Evolutionary conservation across 345 rosid species (phyloP), one percentile per base, ranked within the genome.

Genomic region (Eucalyptus fibrosa): DNA sequence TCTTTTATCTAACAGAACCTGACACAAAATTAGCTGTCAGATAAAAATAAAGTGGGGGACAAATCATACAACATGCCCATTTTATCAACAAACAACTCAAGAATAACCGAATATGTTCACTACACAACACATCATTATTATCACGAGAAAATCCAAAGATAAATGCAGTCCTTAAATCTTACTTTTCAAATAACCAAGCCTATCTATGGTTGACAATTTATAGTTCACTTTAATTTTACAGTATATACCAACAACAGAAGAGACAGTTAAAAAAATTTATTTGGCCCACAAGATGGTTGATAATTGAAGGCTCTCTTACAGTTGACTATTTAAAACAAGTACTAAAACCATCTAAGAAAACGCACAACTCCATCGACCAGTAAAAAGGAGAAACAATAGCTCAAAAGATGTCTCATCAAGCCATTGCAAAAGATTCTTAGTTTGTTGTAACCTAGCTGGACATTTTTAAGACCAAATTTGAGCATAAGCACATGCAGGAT

Each of bases 1-100:
- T 86, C 89, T 91, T 90, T 88, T 91, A 91, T 91, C 92, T 89
- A 93, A 87, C 89, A 93, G 56, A 47, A 92, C 91, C 94, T 92
- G 89, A 86, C 62, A 60, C 67, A 67, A 53, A 28, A 30, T 87
- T 55, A 86, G 45, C 47, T 77, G 47, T 77, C 85, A 77, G 85
- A 40, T 40, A 40, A 77, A 77, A 40, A 77, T 77, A 40, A 53
- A 51, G 69, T n/a, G n/a, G 28, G 59, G 87, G 26, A 47, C 56
- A 86, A 45, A 49, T 51, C 87, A 49, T 47, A 45, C 59, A 50
- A 51, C 23, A 86, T 50, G 12, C 34, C 59, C 42, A 28, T 37
- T 50, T 86, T 86, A 86, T 8, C 60, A 16, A 86, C 8, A 3
- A 86, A 13, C 42, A 3, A 45, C 59, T 86, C 40, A 50, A 50